Conservation (phyloP, 225 moss, liverwort and hornwort genomes). For the Pseudisothecium myosuroides region DNA sequence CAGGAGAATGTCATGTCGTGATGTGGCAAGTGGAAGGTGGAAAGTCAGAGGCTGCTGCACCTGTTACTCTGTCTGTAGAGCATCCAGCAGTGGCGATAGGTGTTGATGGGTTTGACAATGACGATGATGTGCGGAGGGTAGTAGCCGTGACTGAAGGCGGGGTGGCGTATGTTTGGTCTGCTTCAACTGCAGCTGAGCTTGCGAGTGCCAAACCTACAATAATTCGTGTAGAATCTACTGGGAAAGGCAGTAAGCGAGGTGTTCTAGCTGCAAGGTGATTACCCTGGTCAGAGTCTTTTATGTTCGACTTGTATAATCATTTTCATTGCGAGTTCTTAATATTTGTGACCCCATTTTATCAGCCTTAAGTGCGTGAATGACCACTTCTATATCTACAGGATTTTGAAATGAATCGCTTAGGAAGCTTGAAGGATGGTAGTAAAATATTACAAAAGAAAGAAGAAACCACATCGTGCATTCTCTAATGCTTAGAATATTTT, state of each 20-base stretch:
- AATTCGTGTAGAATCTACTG: slow-evolving; percentile 22
- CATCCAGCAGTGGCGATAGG: slow-evolving; percentile 68
- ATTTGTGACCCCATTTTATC: background rate
- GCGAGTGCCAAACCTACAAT: slow-evolving; percentile 40
- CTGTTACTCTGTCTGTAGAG: slow-evolving; percentile 59
- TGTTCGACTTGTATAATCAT: background rate
- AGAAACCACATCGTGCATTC: background rate
- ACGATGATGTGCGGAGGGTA: slow-evolving; percentile 28
- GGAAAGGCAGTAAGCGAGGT: slow-evolving; percentile 19
- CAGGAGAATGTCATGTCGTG: slow-evolving; percentile 69
- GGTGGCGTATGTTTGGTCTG: slow-evolving; percentile 72
- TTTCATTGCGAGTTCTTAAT: background rate
- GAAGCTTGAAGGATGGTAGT: background rate
- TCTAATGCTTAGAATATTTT: background rate
- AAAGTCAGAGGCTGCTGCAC: slow-evolving; percentile 25
- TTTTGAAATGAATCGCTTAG: background rate
- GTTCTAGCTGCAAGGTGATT: slow-evolving; percentile 56
- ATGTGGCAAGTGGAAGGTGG: slow-evolving; percentile 60
- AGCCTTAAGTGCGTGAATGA: background rate
- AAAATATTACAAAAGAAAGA: background rate
- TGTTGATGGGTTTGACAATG: slow-evolving; percentile 36
- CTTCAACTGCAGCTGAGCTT: slow-evolving; percentile 43
- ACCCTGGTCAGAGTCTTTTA: background rate
- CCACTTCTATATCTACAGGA: background rate
- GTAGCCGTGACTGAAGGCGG: slow-evolving; percentile 71